Conservation (phyloP, 1,284 basidiomycete species). For the Somion occarium region DNA sequence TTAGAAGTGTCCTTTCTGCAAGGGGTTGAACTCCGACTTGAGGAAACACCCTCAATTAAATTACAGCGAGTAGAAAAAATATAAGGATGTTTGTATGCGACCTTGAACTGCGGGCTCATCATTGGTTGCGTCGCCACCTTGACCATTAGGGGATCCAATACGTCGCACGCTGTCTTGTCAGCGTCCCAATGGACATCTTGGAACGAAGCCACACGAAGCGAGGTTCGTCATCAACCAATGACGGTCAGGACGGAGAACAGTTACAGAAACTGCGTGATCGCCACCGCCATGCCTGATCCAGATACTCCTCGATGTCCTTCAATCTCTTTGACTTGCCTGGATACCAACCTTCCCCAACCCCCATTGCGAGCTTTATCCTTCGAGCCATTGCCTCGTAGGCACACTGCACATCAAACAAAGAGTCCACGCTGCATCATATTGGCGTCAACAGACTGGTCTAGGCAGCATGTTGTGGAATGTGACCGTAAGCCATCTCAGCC, state of each 20-base stretch:
- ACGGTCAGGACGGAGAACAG: neutral
- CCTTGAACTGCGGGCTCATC: too few species aligned
- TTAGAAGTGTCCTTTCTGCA: too few species aligned
- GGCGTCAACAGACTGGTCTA: too few species aligned
- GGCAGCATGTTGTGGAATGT: conserved; percentile 18
- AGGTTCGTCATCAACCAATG: neutral
- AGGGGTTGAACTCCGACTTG: too few species aligned
- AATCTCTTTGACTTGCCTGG: neutral
- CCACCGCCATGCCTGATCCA: neutral
- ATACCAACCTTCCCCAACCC: neutral
- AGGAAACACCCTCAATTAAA: too few species aligned
- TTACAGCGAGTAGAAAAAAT: too few species aligned
- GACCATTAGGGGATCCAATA: too few species aligned
- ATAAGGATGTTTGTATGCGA: too few species aligned
- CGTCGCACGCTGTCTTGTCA: neutral
- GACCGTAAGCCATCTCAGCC: conserved; percentile 24
- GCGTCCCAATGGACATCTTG: neutral
- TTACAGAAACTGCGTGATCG: neutral
- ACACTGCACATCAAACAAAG: too few species aligned
- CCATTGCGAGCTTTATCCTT: neutral
- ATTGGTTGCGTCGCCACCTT: too few species aligned
- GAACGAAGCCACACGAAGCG: neutral
- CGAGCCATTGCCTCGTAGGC: too few species aligned
- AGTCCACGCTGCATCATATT: too few species aligned
- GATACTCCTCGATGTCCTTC: neutral